Evolutionary conservation across 495 filamentous ascomycete genomes (phyloP), one percentile per base, ranked within the genome.

Genomic region (Cercophora scortea): DNA sequence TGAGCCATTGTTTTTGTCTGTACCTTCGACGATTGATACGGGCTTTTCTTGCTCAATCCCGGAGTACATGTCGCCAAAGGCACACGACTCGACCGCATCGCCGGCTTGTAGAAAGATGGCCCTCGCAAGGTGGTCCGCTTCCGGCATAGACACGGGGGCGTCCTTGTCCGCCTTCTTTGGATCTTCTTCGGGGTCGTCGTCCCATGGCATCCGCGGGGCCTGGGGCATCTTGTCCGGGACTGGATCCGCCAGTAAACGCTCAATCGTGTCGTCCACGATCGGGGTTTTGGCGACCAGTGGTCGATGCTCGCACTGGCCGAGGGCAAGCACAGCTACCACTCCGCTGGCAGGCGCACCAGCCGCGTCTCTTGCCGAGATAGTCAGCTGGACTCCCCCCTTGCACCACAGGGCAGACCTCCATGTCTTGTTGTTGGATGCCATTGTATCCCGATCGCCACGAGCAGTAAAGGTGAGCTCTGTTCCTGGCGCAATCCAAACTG

Each of bases 31-130:
- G 15, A 11, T 32, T 18, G 32, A 8, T 8, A 12, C 3, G 33
- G 32, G 38, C 13, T 51, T 10, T 8, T 51, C 40, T 15, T 51
- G 41, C 32, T 51, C 49, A 36, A 51, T 32, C n/a, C 49, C 36
- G 33, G 13, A 32, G 35, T 51, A 36, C 3, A 36, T 8, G 25
- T 48, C 36, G 52, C 49, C 52, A 39, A 54, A 54, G n/a, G 35
- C 16, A 32, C 52, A 54, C 25, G 39, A 36, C 25, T 49, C 45
- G 8, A 49, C 52, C 36, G 40, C 52, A 15, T 54, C 52, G 25
- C 52, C 52, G 8, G 52, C 52, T 35, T 54, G 35, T 4, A 54
- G 45, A n/a, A 54, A 54, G 25, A 54, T 43, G 15, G 52, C 52
- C 40, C 52, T 25, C 12, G 36, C 45, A 25, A 54, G 45, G 15